Conservation (phyloP, 495 filamentous ascomycete genomes). For the Neurospora africana region DNA sequence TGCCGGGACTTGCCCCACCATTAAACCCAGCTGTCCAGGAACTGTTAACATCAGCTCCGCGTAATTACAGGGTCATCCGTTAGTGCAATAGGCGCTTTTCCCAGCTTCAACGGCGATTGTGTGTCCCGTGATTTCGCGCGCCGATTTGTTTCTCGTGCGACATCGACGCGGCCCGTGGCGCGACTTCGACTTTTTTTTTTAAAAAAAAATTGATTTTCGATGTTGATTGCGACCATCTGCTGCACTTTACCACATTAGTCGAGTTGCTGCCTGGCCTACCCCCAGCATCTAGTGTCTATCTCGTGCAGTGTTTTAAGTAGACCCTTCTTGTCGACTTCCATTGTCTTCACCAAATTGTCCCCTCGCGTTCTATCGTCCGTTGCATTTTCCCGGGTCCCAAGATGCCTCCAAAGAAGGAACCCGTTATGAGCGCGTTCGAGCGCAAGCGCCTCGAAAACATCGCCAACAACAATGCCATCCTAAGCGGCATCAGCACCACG, state of each 20-base stretch:
- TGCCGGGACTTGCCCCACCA: background rate
- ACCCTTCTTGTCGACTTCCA: background rate
- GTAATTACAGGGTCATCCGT: background rate
- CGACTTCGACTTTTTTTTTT: background rate
- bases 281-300: background rate
- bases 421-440: slow-evolving; percentile 43
- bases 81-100: background rate
- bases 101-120: background rate
- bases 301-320: background rate
- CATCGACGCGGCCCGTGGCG: background rate
- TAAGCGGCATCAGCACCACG: slow-evolving; percentile 31
- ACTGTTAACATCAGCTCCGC: background rate
- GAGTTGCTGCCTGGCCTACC: background rate
- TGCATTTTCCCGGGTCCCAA: background rate
- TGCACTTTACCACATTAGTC: background rate
- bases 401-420: slow-evolving; percentile 20
- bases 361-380: background rate
- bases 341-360: background rate
- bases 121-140: background rate
- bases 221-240: background rate
- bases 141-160: background rate
- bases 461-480: slow-evolving; percentile 40
- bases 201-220: background rate
- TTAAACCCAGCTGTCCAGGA: background rate
- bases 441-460: slow-evolving; percentile 46